These are phyloP conservation scores for Hypsizygus marmoreus DNA, from an alignment of 768 basidiomycete species.

Conservation along the genomic window DNA sequence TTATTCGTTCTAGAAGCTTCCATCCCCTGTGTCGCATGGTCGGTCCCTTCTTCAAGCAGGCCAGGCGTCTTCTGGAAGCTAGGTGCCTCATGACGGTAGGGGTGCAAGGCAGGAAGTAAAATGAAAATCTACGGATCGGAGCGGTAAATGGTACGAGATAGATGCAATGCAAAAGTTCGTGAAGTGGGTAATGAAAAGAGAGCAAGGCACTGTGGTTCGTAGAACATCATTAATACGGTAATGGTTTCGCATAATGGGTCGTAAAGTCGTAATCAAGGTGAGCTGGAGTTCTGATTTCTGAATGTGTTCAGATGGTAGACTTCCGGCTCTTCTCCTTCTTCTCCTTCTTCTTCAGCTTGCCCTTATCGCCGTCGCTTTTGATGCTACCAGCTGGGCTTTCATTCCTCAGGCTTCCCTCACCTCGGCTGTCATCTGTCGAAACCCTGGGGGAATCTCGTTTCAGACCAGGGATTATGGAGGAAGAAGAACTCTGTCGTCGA, in stretches of 20 bases:
- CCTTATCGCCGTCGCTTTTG: conserved; percentile 49
- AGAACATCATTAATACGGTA: conserved; percentile 22
- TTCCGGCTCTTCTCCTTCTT: conserved; percentile 63
- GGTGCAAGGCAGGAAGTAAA: conserved; percentile 3
- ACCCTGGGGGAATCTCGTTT: conserved; percentile 51
- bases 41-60: background rate
- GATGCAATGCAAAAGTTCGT: conserved; percentile 2
- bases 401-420: conserved; percentile 42
- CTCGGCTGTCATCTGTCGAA: conserved; percentile 48
- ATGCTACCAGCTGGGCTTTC: conserved; percentile 63
- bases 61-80: background rate
- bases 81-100: background rate
- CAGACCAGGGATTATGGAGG: conserved; percentile 55
- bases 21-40: conserved; percentile 1
- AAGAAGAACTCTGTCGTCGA: conserved; percentile 55
- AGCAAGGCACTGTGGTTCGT: conserved; percentile 8
- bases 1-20: conserved; percentile 13
- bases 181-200: conserved; percentile 2
- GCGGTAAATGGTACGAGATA: conserved; percentile 2
- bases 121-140: conserved; percentile 3
- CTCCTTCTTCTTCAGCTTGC: conserved; percentile 58
- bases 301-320: conserved; percentile 26
- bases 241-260: conserved; percentile 15
- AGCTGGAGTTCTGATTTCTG: conserved; percentile 7
- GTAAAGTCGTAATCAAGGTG: conserved; percentile 28